phyloP scores from a whole-genome alignment of 371 early-diverging fungal species.

The Circinella minor region DNA sequence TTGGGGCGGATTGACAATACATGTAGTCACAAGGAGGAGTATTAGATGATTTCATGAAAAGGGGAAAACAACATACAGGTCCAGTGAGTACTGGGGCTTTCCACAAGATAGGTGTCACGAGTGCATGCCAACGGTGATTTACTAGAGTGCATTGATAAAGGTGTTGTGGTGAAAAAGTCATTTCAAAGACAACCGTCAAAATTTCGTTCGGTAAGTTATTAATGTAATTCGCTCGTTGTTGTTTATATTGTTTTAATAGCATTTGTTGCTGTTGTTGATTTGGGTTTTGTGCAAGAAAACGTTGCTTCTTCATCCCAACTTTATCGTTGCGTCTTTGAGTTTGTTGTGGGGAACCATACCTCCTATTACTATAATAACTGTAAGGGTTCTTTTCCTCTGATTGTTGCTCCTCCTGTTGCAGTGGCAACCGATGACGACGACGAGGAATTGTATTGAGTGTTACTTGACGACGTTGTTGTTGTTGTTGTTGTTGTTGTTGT shows the following conservation, averaged over 20 bases:
- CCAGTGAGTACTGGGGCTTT: slow-evolving; percentile 29
- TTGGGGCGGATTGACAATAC: slow-evolving; percentile 9
- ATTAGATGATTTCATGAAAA: slow-evolving; percentile 9
- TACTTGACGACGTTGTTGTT: not conserved
- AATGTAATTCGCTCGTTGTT: slow-evolving; percentile 9
- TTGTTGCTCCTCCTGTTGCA: not conserved
- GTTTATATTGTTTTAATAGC: not conserved
- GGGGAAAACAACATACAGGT: slow-evolving; percentile 28
- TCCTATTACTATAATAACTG: not conserved
- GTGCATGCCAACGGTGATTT: slow-evolving; percentile 37
- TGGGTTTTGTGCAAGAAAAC: not conserved
- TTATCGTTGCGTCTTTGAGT: not conserved
- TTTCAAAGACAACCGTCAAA: slow-evolving; percentile 33
- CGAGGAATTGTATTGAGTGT: not conserved
- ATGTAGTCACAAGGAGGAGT: slow-evolving; percentile 1
- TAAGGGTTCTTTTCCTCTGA: not conserved
- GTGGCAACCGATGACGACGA: not conserved
- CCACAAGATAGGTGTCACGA: slow-evolving; percentile 45
- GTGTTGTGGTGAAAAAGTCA: slow-evolving; percentile 15
- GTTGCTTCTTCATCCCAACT: too few species aligned
- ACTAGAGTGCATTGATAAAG: slow-evolving; percentile 35
- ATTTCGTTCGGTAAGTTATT: slow-evolving; percentile 35
- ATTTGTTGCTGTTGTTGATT: slow-evolving; percentile 1
- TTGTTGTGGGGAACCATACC: not conserved
- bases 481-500: not conserved